Conservation (phyloP, 2,329 filamentous ascomycete genomes). For the Trichophyton schoenleinii region DNA sequence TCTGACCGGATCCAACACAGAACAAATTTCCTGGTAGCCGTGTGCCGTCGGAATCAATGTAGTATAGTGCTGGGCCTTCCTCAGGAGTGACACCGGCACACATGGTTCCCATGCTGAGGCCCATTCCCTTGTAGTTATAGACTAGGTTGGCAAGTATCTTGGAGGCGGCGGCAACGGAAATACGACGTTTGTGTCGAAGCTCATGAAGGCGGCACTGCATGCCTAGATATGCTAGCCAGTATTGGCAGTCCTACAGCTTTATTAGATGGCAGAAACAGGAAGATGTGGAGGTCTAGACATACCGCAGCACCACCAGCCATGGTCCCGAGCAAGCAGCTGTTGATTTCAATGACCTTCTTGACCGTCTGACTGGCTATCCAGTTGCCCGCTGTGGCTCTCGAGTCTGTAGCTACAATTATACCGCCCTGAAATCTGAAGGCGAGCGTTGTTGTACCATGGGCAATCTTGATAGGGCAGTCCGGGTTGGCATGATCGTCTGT, state of each 20-base stretch:
- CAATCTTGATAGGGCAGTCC: constrained; percentile 96
- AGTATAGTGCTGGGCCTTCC: constrained; percentile 93
- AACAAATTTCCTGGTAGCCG: constrained; percentile 88
- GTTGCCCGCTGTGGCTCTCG: constrained; percentile 89
- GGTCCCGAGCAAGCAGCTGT: constrained; percentile 82
- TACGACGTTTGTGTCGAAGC: constrained; percentile 96
- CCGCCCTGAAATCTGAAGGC: constrained; percentile 97
- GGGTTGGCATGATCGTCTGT: constrained; percentile 97
- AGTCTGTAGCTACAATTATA: constrained; percentile 97
- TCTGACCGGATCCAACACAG: constrained; percentile 96
- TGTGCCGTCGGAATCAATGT: constrained; percentile 96
- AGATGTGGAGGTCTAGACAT: constrained; percentile 25
- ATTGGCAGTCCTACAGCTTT: constrained; percentile 77
- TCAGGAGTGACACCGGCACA: constrained; percentile 87
- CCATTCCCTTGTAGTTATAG: constrained; percentile 98
- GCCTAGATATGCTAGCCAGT: constrained; percentile 96
- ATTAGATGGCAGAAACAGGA: neutral
- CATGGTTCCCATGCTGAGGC: constrained; percentile 98
- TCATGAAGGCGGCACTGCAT: constrained; percentile 99
- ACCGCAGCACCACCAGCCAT: constrained; percentile 96
- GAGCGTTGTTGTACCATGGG: constrained; percentile 94
- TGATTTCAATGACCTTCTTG: constrained; percentile 99
- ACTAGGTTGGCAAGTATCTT: constrained; percentile 98
- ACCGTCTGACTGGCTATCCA: constrained; percentile 99
- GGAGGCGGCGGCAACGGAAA: constrained; percentile 89